phyloP scores from a whole-genome alignment of 2,329 filamentous ascomycete species.

The Alternaria infectoria region DNA sequence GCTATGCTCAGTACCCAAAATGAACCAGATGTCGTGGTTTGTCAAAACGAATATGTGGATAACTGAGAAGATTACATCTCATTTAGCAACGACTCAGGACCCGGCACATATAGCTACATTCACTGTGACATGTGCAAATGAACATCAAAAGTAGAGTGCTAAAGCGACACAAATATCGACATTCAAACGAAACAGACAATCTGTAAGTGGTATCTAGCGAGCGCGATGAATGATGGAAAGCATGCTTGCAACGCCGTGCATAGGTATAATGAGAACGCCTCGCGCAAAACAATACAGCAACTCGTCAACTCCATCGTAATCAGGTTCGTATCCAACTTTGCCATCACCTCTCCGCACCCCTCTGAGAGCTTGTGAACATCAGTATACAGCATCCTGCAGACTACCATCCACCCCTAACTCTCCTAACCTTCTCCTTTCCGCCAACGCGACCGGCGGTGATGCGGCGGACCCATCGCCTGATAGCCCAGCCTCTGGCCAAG shows the following conservation, averaged over 20 bases:
- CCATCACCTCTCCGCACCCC: background rate
- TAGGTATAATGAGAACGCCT: background rate
- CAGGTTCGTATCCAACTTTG: background rate
- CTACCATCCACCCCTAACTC: conserved; percentile 47
- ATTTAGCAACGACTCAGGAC: background rate
- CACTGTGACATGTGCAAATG: background rate
- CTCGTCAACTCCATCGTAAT: background rate
- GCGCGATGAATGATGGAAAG: background rate
- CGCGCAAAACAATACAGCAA: background rate
- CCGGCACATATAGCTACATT: background rate
- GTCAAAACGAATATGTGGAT: background rate
- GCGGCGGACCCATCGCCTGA: conserved; percentile 40
- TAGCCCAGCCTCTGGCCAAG: conserved; percentile 51
- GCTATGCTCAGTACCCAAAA: rapidly evolving
- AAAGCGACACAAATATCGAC: background rate
- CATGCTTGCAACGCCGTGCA: background rate
- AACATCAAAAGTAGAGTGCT: background rate
- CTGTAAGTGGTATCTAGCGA: background rate
- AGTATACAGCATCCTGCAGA: background rate
- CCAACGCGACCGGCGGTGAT: conserved; percentile 35
- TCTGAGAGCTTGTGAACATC: background rate
- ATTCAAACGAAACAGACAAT: background rate
- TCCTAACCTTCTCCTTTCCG: conserved; percentile 43
- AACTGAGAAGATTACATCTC: background rate
- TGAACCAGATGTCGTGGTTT: background rate